These are phyloP conservation scores for Seminavis robusta DNA, from an alignment of 108 stramenopile genomes.

Conservation along the genomic window DNA sequence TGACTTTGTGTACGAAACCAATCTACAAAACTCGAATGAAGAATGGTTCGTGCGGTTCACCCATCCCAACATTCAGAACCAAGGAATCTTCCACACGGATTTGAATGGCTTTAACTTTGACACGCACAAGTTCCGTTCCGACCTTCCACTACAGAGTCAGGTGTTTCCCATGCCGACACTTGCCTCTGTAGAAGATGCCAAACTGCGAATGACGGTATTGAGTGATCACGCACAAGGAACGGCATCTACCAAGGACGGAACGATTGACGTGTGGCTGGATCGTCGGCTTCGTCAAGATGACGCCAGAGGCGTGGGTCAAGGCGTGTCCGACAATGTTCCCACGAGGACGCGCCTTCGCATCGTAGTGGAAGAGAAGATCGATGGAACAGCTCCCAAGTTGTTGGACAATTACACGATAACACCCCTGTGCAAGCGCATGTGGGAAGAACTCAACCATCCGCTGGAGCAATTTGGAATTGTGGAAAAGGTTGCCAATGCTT, in stretches of 20 bases:
- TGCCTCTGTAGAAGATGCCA: constrained; percentile 52
- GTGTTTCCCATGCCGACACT: constrained; percentile 68
- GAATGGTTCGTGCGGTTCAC: constrained; percentile 69
- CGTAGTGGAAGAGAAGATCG: constrained; percentile 28
- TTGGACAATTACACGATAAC: constrained; percentile 54
- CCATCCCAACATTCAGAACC: constrained; percentile 23
- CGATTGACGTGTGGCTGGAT: constrained; percentile 66
- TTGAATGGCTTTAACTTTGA: constrained; percentile 68
- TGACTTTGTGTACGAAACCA: constrained; percentile 58
- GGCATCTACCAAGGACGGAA: constrained; percentile 42
- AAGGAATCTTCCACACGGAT: constrained; percentile 63
- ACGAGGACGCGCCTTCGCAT: constrained; percentile 55
- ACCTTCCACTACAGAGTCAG: constrained; percentile 62
- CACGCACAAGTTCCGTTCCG: constrained; percentile 47
- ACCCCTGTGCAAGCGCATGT: constrained; percentile 35
- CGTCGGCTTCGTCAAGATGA: constrained; percentile 50
- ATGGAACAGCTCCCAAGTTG: constrained; percentile 12
- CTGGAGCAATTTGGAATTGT: constrained; percentile 35
- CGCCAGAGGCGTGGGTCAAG: constrained; percentile 45
- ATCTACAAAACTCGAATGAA: constrained; percentile 39
- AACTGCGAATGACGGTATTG: constrained; percentile 42
- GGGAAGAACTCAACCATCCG: constrained; percentile 52
- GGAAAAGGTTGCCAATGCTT: constrained; percentile 7
- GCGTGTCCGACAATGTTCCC: constrained; percentile 49
- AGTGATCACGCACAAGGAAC: constrained; percentile 66